Percentiles rank a stretch among this genome's conserved stretches.
Evolutionary conservation across 495 filamentous ascomycete species (phyloP).

Genomic region (Podospora comata): DNA sequence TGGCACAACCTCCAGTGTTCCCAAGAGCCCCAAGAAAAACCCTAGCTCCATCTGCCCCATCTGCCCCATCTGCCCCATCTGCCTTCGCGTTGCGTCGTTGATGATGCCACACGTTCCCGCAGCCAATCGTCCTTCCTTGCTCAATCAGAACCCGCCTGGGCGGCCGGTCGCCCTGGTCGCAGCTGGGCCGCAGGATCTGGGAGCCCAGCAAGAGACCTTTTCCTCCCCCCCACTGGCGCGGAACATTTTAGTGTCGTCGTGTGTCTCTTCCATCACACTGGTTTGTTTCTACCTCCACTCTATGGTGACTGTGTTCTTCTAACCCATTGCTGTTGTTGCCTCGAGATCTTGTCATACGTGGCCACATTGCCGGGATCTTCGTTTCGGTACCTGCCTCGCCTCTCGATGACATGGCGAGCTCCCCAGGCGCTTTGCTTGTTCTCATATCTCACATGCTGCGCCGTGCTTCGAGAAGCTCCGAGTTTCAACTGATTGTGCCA

Average conservation of each 20-base stretch:
- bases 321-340: neutral
- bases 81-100: neutral
- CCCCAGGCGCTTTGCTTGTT: neutral
- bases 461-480: neutral
- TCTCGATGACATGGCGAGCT: neutral
- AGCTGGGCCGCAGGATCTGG: conserved; percentile 31
- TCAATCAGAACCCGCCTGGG: conserved; percentile 14
- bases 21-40: conserved; percentile 5
- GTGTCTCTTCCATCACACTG: conserved; percentile 4
- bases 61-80: neutral
- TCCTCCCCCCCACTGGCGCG: neutral
- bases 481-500: neutral
- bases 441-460: neutral
- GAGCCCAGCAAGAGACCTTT: conserved; percentile 4
- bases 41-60: neutral
- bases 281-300: neutral
- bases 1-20: neutral
- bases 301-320: neutral
- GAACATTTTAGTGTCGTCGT: neutral
- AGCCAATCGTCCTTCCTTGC: neutral
- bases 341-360: neutral
- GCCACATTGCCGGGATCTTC: neutral
- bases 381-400: neutral
- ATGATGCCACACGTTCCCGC: neutral
- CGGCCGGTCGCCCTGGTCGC: conserved; percentile 24